Percentiles rank a stretch among this genome's conserved stretches.
These are phyloP conservation scores for Euphorbia lathyris DNA, from an alignment of 345 rosid genomes.

Conservation along the genomic window DNA sequence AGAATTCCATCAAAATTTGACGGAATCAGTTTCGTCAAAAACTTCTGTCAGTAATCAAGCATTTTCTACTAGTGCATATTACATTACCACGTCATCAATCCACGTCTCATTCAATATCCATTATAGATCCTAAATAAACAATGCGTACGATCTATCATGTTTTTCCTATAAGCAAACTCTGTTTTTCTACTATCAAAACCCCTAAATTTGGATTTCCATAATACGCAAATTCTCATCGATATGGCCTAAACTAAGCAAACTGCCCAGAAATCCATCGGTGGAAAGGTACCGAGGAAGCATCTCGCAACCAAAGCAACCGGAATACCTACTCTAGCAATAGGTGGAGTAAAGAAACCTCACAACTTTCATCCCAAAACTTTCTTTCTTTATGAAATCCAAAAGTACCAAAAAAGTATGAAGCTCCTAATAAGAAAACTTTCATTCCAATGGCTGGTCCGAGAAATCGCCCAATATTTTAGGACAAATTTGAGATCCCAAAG, in stretches of 20 bases:
- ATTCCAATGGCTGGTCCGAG: not conserved
- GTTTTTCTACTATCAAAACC: not conserved
- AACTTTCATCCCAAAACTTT: not conserved
- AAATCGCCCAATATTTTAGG: constrained; percentile 1
- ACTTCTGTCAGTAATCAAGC: too few relatives aligned
- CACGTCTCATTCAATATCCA: not conserved
- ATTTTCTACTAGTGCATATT: too few relatives aligned
- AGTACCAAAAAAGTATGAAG: constrained; percentile 8
- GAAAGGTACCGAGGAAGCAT: constrained; percentile 1
- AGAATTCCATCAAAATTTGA: too few relatives aligned
- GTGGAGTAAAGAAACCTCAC: constrained; percentile 11
- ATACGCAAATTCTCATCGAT: too few relatives aligned
- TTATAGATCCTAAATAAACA: not conserved
- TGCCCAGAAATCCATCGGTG: constrained; percentile 4
- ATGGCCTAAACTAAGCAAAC: constrained; percentile 10
- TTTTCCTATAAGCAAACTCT: not conserved
- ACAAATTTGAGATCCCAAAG: constrained; percentile 2
- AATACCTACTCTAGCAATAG: not conserved
- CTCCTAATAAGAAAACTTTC: constrained; percentile 2
- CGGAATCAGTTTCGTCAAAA: too few relatives aligned
- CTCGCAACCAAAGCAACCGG: constrained; percentile 3
- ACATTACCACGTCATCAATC: not conserved
- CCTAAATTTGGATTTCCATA: not conserved
- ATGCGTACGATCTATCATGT: not conserved
- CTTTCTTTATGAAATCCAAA: not conserved